Percentiles rank a stretch among this genome's conserved stretches.
phyloP scores from a whole-genome alignment of 2,329 filamentous ascomycete species.

The Paracamarosporium sp. region DNA sequence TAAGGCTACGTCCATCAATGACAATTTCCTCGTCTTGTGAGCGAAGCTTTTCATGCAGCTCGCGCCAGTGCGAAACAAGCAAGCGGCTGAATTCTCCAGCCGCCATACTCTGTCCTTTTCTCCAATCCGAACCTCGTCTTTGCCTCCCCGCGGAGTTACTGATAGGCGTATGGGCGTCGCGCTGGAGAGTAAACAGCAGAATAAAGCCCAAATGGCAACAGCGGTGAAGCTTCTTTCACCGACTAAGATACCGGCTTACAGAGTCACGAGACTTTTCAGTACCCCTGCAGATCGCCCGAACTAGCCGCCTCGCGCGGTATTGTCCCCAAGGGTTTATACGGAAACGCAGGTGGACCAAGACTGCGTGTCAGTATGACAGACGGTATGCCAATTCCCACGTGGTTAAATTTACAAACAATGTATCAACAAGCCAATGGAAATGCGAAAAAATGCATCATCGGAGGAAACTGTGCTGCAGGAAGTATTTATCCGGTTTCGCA shows the following conservation, averaged over 20 bases:
- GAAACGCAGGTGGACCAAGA: neutral
- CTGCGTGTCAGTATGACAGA: neutral
- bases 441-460: neutral
- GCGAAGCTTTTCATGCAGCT: constrained; percentile 16
- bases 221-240: constrained; percentile 2
- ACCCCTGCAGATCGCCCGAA: neutral
- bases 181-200: neutral
- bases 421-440: neutral
- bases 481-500: constrained; percentile 12
- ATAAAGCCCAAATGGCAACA: neutral
- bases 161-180: neutral
- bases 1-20: constrained; percentile 19
- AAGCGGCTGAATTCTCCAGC: constrained; percentile 21
- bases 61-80: constrained; percentile 22
- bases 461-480: neutral
- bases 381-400: neutral
- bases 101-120: constrained; percentile 5
- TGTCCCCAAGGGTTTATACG: neutral
- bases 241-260: constrained; percentile 3
- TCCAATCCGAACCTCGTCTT: neutral
- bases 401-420: neutral
- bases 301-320: neutral
- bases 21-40: constrained; percentile 19
- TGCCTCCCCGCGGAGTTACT: neutral
- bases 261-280: constrained; percentile 2